Evolutionary conservation across 306 rosid species (phyloP), one percentile per base, ranked within the genome.

Genomic region (Boehmeria nivea): DNA sequence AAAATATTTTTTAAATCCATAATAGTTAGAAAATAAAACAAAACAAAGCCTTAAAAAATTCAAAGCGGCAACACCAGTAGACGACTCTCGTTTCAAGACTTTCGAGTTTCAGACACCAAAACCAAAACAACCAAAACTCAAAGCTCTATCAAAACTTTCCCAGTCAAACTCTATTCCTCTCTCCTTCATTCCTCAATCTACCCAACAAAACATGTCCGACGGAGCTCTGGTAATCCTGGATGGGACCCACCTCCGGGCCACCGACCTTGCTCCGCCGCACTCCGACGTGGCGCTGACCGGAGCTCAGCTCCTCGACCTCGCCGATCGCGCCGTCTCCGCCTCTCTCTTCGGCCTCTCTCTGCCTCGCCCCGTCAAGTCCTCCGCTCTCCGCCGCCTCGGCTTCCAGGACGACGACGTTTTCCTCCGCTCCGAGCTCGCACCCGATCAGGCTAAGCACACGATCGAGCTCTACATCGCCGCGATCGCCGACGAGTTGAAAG

Each of bases 401-500:
- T 1, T 49, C 15, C 18, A 12, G 19, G 76, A 66, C 52, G 45
- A 33, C 50, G 51, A 40, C 59, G 59, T 60, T 33, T 80, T 76
- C 68, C 75, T 54, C 2, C 52, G 67, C 15, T 4, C 77, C 7
- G 61, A 53, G 38, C 79, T 78, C 57, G n/a, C 23, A 27, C 61
- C 51, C 23, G 73, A 61, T 1, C 70, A 81, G 51, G 93, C 95
- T 27, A 67, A 80, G 5, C 11, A 65, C 54, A 42, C 72, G 33
- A 67, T 83, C 54, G 49, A 54, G 40, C 80, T 71, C 64, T 91
- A 76, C 76, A 43, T 87, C 73, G 12, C 76, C 40, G 96, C 99
- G 60, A 71, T 91, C 82, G 89, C 95, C 26, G 84, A 87, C 71
- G 73, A 74, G 67, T 77, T 91, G 40, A 61, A 66, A 74, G 96